A percentile compares a stretch with the other conserved stretches of the same genome.
These are phyloP conservation scores for Podila epicladia DNA, from an alignment of 192 early-diverging fungal species.

Conservation along the genomic window DNA sequence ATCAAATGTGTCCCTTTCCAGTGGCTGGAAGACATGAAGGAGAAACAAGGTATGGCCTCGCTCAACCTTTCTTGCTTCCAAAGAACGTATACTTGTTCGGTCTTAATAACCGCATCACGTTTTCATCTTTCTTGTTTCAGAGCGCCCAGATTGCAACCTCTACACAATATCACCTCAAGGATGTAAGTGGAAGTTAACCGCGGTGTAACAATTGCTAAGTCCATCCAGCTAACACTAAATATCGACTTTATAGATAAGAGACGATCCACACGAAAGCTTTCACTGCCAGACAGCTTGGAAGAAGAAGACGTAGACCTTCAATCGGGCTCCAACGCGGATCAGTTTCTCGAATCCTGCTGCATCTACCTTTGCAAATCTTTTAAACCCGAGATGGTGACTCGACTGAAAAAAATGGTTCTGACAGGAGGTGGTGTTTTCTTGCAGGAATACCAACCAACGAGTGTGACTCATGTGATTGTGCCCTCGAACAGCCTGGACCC, in stretches of 20 bases:
- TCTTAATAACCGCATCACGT: background rate
- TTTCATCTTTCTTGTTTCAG: background rate
- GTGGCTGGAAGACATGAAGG: conserved; percentile 14
- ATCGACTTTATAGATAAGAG: too few species aligned
- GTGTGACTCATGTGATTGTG: conserved; percentile 40
- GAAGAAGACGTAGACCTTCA: background rate
- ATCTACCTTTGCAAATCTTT: conserved; percentile 31
- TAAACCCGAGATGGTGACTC: background rate
- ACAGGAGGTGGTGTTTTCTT: conserved; percentile 25
- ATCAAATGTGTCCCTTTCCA: conserved; percentile 18
- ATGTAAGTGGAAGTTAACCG: background rate
- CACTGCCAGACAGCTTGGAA: background rate
- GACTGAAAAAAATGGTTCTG: conserved; percentile 28
- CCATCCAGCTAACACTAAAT: too few species aligned
- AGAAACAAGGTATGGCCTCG: background rate
- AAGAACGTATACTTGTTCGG: background rate
- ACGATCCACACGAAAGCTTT: too few species aligned
- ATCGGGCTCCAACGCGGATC: background rate
- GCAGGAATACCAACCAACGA: conserved; percentile 18
- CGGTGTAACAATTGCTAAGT: too few species aligned
- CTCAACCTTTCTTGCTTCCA: background rate
- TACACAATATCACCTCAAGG: background rate
- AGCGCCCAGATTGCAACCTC: background rate
- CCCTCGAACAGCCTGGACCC: conserved; percentile 18
- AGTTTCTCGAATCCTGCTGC: conserved; percentile 32